Percentiles rank a stretch among this genome's conserved stretches.
Evolutionary conservation across 768 basidiomycete genomes (phyloP).

Genomic region (Mycena rosella): DNA sequence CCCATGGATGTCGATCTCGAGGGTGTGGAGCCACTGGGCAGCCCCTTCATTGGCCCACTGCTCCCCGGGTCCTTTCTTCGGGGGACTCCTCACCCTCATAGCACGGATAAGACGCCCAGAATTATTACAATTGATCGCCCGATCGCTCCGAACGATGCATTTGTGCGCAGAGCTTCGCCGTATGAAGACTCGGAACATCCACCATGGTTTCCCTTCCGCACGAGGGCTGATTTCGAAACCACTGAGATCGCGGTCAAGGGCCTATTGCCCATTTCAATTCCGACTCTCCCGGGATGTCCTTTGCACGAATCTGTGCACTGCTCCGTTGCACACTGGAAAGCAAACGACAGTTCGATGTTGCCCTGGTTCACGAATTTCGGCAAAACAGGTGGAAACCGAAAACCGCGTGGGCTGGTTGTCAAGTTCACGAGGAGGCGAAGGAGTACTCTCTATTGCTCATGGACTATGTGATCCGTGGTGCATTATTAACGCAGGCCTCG

Average conservation of each 20-base stretch:
- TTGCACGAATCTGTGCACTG: too few species aligned
- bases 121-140: background rate
- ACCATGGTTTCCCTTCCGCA: background rate
- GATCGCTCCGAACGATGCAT: background rate
- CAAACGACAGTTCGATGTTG: constrained; percentile 38
- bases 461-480: constrained; percentile 37
- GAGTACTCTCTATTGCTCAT: constrained; percentile 33
- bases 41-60: background rate
- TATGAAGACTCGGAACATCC: background rate
- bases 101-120: background rate
- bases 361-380: constrained; percentile 24
- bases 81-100: background rate
- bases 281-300: too few species aligned
- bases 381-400: constrained; percentile 27
- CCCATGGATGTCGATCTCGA: background rate
- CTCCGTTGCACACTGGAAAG: constrained; percentile 2
- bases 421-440: constrained; percentile 31
- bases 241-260: background rate
- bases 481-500: too few species aligned
- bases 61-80: background rate
- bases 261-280: too few species aligned
- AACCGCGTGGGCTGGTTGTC: constrained; percentile 37
- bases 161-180: background rate
- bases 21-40: background rate
- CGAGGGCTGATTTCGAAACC: background rate